Percentiles rank a stretch among this genome's conserved stretches.
Conservation (phyloP, 2,329 filamentous ascomycete species). For the Pestalotiopsis sp. region DNA sequence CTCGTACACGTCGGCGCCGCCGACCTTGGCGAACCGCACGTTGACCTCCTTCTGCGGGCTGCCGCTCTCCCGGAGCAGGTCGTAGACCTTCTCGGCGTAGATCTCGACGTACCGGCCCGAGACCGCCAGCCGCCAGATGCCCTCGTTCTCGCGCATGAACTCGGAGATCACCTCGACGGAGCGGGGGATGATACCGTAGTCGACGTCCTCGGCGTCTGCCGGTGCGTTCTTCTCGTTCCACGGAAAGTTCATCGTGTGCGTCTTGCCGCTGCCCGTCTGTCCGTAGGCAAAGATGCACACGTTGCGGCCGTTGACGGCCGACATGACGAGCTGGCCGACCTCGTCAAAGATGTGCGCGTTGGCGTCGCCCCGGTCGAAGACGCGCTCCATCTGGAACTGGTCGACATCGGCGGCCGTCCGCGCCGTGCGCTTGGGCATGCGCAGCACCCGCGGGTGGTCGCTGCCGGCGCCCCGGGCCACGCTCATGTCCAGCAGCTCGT, state of each 20-base stretch:
- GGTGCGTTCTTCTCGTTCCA: background rate
- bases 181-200: constrained; percentile 6
- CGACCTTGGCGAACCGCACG: background rate
- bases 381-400: constrained; percentile 13
- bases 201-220: background rate
- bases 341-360: constrained; percentile 14
- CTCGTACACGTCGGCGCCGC: background rate
- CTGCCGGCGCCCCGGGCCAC: background rate
- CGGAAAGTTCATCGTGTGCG: constrained; percentile 12
- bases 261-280: constrained; percentile 16
- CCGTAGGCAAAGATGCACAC: constrained; percentile 16
- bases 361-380: constrained; percentile 4
- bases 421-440: constrained; percentile 6
- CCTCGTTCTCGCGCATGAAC: constrained; percentile 1
- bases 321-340: constrained; percentile 13
- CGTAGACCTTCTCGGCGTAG: constrained; percentile 13
- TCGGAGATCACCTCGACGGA: background rate
- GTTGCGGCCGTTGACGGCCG: constrained; percentile 10
- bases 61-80: constrained; percentile 7
- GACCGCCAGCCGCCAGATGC: background rate
- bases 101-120: constrained; percentile 6
- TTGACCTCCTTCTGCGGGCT: background rate
- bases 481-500: background rate
- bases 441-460: background rate
- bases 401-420: background rate